A percentile compares a stretch with the other conserved stretches of the same genome.
These are phyloP conservation scores for Dichotomocladium elegans DNA, from an alignment of 371 early-diverging fungal species.

Conservation along the genomic window DNA sequence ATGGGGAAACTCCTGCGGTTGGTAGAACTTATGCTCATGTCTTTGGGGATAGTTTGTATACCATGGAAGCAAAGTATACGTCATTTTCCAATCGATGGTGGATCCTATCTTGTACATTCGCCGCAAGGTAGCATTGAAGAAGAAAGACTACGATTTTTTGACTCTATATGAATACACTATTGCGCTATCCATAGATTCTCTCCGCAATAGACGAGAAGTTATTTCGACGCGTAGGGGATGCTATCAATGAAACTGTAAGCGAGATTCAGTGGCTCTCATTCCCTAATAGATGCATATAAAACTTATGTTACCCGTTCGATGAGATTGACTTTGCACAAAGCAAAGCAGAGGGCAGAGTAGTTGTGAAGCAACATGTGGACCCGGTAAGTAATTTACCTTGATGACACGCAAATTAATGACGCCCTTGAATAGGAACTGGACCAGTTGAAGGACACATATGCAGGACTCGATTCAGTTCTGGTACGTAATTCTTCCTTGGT, in stretches of 20 bases:
- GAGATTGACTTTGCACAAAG: slow-evolving; percentile 77
- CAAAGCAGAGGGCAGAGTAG: slow-evolving; percentile 44
- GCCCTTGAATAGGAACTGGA: slow-evolving; percentile 48
- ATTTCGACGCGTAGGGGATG: slow-evolving; percentile 50
- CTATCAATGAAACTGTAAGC: slow-evolving; percentile 54
- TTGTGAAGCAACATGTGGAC: slow-evolving; percentile 62
- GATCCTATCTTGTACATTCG: too few relatives aligned
- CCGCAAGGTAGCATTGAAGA: too few relatives aligned
- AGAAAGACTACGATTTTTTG: too few relatives aligned
- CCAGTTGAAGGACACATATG: slow-evolving; percentile 53
- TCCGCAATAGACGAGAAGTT: slow-evolving; percentile 19
- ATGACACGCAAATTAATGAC: not conserved
- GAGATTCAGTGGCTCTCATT: not conserved
- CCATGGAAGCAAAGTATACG: too few relatives aligned
- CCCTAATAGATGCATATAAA: too few relatives aligned
- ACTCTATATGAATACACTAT: too few relatives aligned
- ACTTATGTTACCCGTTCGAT: too few relatives aligned
- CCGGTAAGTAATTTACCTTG: slow-evolving; percentile 19
- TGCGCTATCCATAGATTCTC: slow-evolving; percentile 9
- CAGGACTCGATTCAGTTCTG: slow-evolving; percentile 49
- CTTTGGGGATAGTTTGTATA: too few relatives aligned
- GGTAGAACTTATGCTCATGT: too few relatives aligned
- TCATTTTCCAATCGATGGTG: too few relatives aligned
- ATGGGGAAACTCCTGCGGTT: too few relatives aligned
- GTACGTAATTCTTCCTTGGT: slow-evolving; percentile 19